Percentiles rank a stretch among this genome's conserved stretches.
Evolutionary conservation across 805 yeast genomes (phyloP).

Genomic region (Wickerhamomyces rabaulensis): DNA sequence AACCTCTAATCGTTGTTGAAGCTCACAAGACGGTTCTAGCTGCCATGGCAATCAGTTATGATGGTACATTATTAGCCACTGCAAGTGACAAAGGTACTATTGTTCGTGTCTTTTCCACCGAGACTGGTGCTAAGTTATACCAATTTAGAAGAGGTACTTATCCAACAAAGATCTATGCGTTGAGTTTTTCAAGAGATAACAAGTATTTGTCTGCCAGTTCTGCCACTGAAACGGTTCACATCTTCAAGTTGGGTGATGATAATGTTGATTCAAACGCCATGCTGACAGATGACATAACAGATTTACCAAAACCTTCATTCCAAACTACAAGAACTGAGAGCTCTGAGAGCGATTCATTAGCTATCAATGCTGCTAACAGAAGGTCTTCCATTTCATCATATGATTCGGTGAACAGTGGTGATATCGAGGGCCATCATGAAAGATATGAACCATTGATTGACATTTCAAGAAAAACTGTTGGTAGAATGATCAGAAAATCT

Average conservation of each 20-base stretch:
- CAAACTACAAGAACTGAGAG: constrained; percentile 13
- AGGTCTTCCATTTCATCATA: constrained; percentile 22
- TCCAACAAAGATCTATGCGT: constrained; percentile 71
- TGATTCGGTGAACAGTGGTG: constrained; percentile 20
- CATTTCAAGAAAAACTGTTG: constrained; percentile 64
- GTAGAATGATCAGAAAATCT: constrained; percentile 68
- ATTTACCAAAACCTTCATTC: constrained; percentile 7
- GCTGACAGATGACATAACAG: constrained; percentile 5
- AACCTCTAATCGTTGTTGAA: constrained; percentile 63
- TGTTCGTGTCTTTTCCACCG: constrained; percentile 59
- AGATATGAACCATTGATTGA: constrained; percentile 61
- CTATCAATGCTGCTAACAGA: constrained; percentile 7
- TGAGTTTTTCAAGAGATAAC: constrained; percentile 69
- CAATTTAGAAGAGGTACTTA: constrained; percentile 83
- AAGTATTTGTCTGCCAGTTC: constrained; percentile 76
- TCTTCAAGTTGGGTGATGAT: constrained; percentile 60
- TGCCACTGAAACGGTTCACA: constrained; percentile 88
- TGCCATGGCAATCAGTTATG: constrained; percentile 54
- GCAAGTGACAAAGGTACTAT: constrained; percentile 78
- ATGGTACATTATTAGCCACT: constrained; percentile 65
- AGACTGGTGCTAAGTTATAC: constrained; percentile 55
- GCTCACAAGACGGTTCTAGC: constrained; percentile 72
- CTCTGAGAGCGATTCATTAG: constrained; percentile 17
- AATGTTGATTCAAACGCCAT: constrained; percentile 6
- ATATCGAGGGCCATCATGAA: constrained; percentile 12